These are phyloP conservation scores for Helianthus tuberosus DNA, from an alignment of 129 eudicot species.

Conservation along the genomic window DNA sequence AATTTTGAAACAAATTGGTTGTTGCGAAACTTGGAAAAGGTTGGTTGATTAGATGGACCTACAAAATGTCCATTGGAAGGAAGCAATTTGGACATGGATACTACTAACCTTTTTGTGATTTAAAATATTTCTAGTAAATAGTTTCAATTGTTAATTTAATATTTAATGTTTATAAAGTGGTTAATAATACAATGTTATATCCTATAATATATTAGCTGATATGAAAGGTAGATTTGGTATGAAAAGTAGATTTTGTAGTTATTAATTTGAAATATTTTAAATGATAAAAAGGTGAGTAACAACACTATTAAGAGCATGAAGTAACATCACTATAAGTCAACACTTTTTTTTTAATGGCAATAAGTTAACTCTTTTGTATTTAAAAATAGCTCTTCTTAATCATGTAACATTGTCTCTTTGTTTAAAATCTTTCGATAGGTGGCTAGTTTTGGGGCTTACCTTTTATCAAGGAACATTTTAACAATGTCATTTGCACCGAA, in stretches of 20 bases:
- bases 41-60: conserved; percentile 24
- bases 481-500: conserved; percentile 94
- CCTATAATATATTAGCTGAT: background rate
- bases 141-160: background rate
- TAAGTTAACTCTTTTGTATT: too few species aligned
- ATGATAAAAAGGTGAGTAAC: too few species aligned
- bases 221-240: too few species aligned
- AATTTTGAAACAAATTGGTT: conserved; percentile 16
- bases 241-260: background rate
- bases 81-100: conserved; percentile 31
- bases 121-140: background rate
- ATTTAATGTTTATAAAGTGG: background rate
- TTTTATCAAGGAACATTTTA: conserved; percentile 70
- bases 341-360: too few species aligned
- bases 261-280: background rate
- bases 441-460: conserved; percentile 94
- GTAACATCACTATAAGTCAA: too few species aligned
- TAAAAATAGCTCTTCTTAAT: too few species aligned
- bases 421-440: conserved; percentile 41
- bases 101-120: background rate
- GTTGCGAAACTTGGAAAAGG: conserved; percentile 20
- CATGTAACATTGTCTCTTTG: background rate
- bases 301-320: too few species aligned
- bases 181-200: background rate
- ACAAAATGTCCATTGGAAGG: conserved; percentile 24